A percentile compares a stretch with the other conserved stretches of the same genome.
Evolutionary conservation across 805 yeast species (phyloP).

Genomic region (Myxozyma sirexii): DNA sequence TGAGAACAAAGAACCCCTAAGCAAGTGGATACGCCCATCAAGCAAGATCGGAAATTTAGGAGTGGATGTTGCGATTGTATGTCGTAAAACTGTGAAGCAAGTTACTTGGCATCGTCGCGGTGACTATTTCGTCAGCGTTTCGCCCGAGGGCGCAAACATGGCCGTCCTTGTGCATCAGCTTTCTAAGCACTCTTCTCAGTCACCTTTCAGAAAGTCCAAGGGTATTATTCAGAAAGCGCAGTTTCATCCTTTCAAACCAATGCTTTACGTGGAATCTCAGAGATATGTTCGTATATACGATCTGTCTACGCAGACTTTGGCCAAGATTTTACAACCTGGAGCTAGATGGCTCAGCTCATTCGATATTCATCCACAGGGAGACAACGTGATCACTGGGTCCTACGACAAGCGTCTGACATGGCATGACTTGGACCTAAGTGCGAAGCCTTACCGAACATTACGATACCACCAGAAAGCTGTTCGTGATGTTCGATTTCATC

Average conservation of each 20-base stretch:
- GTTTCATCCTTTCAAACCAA: conserved; percentile 96
- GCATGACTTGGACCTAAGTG: conserved; percentile 91
- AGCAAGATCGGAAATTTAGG: conserved; percentile 63
- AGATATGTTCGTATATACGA: conserved; percentile 90
- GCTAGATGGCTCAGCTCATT: conserved; percentile 91
- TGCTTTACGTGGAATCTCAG: conserved; percentile 83
- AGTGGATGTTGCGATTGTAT: conserved; percentile 70
- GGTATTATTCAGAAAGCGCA: conserved; percentile 95
- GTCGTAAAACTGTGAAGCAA: conserved; percentile 68
- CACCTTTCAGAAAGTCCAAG: conserved; percentile 90
- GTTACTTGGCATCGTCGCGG: conserved; percentile 97
- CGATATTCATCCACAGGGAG: conserved; percentile 93
- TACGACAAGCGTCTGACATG: conserved; percentile 93
- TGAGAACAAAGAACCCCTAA: conserved; percentile 51
- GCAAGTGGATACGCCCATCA: conserved; percentile 63
- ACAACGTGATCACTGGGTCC: conserved; percentile 87
- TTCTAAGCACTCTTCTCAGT: conserved; percentile 91
- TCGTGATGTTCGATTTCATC: conserved; percentile 83
- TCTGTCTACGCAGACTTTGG: conserved; percentile 77
- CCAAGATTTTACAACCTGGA: conserved; percentile 89
- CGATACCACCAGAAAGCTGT: conserved; percentile 96
- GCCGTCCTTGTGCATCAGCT: conserved; percentile 93
- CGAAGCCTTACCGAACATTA: conserved; percentile 91
- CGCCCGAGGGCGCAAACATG: conserved; percentile 88
- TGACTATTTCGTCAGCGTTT: conserved; percentile 93